phyloP scores from a whole-genome alignment of 1,284 basidiomycete species.

The Xerocomus amazonicus region DNA sequence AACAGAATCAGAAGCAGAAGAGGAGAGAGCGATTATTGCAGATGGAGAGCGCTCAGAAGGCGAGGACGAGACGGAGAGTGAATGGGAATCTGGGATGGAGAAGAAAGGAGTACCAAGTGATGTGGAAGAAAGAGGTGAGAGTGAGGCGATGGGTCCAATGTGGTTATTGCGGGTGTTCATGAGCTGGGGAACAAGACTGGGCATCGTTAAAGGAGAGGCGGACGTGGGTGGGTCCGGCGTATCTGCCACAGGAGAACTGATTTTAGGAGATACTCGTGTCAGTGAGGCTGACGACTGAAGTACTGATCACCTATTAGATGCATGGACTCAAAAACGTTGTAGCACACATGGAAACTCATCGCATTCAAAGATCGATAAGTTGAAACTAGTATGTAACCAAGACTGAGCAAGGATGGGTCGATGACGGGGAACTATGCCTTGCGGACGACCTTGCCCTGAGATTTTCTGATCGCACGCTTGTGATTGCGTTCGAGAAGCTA shows the following conservation, averaged over 20 bases:
- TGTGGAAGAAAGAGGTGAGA: conserved; percentile 47
- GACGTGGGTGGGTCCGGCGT: conserved; percentile 16
- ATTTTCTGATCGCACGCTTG: conserved; percentile 65
- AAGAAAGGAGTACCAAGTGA: conserved; percentile 18
- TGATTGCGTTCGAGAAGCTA: conserved; percentile 73
- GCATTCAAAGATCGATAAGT: conserved; percentile 11
- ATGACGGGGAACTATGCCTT: conserved; percentile 17
- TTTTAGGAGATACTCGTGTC: not conserved
- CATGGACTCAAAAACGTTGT: conserved; percentile 1
- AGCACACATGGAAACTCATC: conserved; percentile 17
- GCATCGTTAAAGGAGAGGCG: conserved; percentile 29
- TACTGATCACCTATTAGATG: conserved; percentile 3
- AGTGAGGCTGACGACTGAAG: conserved; percentile 5
- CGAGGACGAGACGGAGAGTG: conserved; percentile 38
- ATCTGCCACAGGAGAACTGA: conserved; percentile 22
- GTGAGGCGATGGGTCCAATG: conserved; percentile 60
- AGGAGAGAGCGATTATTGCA: conserved; percentile 45
- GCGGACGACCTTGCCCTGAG: conserved; percentile 56
- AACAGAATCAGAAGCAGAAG: conserved; percentile 72
- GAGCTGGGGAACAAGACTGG: conserved; percentile 56
- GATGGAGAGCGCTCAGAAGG: conserved; percentile 26
- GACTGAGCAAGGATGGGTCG: no score
- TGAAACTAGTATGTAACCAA: conserved; percentile 5
- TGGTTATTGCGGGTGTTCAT: conserved; percentile 73
- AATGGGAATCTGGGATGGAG: conserved; percentile 20